phyloP scores from a whole-genome alignment of 768 basidiomycete genomes.

The Crassisporium funariophilum region DNA sequence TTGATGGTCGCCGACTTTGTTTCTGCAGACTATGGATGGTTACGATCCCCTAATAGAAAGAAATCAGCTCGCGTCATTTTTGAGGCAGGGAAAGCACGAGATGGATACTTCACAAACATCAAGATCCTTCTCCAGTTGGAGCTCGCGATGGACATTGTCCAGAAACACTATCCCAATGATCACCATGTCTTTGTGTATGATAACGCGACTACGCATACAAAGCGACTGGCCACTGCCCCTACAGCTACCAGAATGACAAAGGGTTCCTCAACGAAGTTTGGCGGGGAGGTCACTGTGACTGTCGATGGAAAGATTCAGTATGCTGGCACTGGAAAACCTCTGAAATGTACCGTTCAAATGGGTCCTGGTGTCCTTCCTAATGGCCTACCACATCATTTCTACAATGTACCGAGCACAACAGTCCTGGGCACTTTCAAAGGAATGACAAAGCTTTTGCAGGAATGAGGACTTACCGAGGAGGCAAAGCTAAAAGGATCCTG shows the following conservation, averaged over 20 bases:
- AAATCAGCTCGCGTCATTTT: conserved; percentile 16
- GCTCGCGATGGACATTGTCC: conserved; percentile 20
- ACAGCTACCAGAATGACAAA: conserved; percentile 37
- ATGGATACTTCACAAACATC: conserved; percentile 29
- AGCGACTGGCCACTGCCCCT: conserved; percentile 24
- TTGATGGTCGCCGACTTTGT: conserved; percentile 40
- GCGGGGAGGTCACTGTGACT: conserved; percentile 15
- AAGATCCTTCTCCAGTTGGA: conserved; percentile 28
- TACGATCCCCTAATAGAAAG: conserved; percentile 19
- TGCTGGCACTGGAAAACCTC: conserved; percentile 21
- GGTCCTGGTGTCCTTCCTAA: conserved; percentile 15
- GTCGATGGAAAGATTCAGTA: conserved; percentile 25
- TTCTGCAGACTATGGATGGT: conserved; percentile 29
- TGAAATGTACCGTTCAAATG: conserved; percentile 34
- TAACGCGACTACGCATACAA: conserved; percentile 32
- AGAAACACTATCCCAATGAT: conserved; percentile 25
- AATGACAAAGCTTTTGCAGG: conserved; percentile 31
- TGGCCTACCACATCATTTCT: conserved; percentile 30
- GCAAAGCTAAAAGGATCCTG: conserved; percentile 27
- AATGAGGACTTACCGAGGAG: conserved; percentile 24
- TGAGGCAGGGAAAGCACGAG: conserved; percentile 22
- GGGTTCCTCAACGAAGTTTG: conserved; percentile 18
- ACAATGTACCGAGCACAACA: conserved; percentile 28
- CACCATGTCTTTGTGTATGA: conserved; percentile 24
- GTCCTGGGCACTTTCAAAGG: conserved; percentile 36